A percentile compares a stretch with the other conserved stretches of the same genome.
Evolutionary conservation across 179 eudicot genomes (phyloP).

Genomic region (Sideroxylon spinosum): DNA sequence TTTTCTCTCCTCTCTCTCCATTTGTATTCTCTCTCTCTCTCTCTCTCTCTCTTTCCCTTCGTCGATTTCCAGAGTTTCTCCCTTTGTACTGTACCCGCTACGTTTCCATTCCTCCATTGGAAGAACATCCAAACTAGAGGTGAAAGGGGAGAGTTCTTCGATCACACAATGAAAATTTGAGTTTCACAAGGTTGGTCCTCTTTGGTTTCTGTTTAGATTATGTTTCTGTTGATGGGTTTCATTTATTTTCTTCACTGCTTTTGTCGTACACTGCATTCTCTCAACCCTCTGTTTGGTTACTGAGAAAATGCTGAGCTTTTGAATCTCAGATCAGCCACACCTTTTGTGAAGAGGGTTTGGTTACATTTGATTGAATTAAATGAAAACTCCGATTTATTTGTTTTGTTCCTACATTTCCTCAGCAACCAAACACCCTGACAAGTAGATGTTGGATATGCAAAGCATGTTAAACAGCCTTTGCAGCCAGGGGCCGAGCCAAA

Average conservation of each 20-base stretch:
- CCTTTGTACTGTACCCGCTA: background rate
- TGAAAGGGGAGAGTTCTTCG: background rate
- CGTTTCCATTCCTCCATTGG: background rate
- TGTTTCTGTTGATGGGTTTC: background rate
- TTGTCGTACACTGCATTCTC: background rate
- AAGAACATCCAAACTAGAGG: background rate
- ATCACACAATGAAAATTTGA: conserved; percentile 20
- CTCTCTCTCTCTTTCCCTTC: background rate
- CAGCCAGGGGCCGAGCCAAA: no score
- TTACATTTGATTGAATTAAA: background rate
- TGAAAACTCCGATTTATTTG: background rate
- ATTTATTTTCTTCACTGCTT: background rate
- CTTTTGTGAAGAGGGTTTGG: background rate
- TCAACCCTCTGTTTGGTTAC: conserved; percentile 2
- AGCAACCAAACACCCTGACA: background rate
- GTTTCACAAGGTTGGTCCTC: conserved; percentile 20
- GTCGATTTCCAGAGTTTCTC: background rate
- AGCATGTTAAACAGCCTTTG: background rate
- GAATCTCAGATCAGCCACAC: background rate
- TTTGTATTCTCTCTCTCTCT: conserved; percentile 15
- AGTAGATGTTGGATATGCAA: conserved; percentile 1
- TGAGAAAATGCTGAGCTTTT: background rate
- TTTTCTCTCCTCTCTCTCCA: conserved; percentile 27
- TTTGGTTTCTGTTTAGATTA: background rate
- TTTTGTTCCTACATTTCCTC: background rate